Evolutionary conservation across 345 rosid species (phyloP).

Genomic region (Lepidium didymum): DNA sequence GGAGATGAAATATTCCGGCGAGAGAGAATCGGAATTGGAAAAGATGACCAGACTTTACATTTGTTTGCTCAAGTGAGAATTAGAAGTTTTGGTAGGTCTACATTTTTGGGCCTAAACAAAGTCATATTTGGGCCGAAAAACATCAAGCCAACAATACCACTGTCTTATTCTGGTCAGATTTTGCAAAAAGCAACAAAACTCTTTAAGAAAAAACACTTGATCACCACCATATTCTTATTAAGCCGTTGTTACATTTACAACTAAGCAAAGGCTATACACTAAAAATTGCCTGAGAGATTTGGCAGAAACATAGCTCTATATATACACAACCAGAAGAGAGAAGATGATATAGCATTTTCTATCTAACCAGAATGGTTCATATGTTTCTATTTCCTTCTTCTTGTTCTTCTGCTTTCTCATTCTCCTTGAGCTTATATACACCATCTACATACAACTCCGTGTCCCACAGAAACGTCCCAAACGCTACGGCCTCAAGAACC

Average conservation of each 20-base stretch:
- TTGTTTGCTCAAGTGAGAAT: not conserved
- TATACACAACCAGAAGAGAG: not conserved
- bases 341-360: not conserved
- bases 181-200: not conserved
- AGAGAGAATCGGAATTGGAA: conserved; percentile 17
- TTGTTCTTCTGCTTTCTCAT: conserved; percentile 25
- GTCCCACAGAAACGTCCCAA: conserved; percentile 96
- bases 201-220: not conserved
- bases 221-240: conserved; percentile 4
- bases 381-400: conserved; percentile 19
- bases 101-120: not conserved
- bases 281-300: not conserved
- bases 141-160: not conserved
- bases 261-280: conserved; percentile 22
- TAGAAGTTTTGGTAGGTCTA: conserved; percentile 10
- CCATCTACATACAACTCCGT: conserved; percentile 58
- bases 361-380: conserved; percentile 5
- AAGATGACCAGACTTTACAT: not conserved
- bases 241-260: not conserved
- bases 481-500: conserved; percentile 87
- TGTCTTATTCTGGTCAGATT: too few relatives aligned
- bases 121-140: not conserved
- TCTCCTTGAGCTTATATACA: conserved; percentile 60
- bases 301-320: conserved; percentile 9
- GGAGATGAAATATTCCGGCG: conserved; percentile 22